Conservation (phyloP, 140 eudicot genomes). For the Oenanthe javanica region DNA sequence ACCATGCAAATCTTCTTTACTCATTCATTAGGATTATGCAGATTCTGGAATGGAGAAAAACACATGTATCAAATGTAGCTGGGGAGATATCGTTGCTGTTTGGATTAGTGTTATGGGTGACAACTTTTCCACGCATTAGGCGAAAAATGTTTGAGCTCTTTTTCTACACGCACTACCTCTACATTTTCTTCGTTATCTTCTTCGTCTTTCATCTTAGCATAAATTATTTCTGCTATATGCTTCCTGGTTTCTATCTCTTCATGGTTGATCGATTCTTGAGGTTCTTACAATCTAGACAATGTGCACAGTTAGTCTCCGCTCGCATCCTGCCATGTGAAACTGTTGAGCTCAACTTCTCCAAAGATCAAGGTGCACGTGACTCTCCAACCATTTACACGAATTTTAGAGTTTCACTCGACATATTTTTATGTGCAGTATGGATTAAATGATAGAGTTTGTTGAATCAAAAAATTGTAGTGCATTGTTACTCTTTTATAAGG, state of each 20-base stretch:
- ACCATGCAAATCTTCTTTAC: neutral
- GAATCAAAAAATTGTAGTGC: too few relatives aligned
- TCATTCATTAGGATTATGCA: slow-evolving; percentile 10
- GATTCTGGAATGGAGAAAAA: slow-evolving; percentile 35
- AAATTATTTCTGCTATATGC: slow-evolving; percentile 35
- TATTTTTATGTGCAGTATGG: neutral
- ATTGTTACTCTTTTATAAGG: too few relatives aligned
- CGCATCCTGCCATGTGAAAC: slow-evolving; percentile 33
- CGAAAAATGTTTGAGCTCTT: slow-evolving; percentile 47
- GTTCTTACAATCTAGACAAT: slow-evolving; percentile 38
- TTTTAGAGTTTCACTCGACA: neutral
- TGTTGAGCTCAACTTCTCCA: slow-evolving; percentile 45
- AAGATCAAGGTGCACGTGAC: slow-evolving; percentile 21
- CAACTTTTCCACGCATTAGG: slow-evolving; percentile 37
- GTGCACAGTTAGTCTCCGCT: slow-evolving; percentile 32
- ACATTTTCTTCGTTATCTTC: slow-evolving; percentile 44
- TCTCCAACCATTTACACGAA: neutral
- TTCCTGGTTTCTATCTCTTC: slow-evolving; percentile 51
- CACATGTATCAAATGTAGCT: slow-evolving; percentile 14
- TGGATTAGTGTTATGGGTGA: slow-evolving; percentile 39
- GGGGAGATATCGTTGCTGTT: slow-evolving; percentile 32
- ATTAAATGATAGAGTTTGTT: neutral
- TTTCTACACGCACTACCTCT: slow-evolving; percentile 44
- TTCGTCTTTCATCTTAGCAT: slow-evolving; percentile 35
- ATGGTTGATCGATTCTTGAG: slow-evolving; percentile 44